Evolutionary conservation across 345 rosid genomes (phyloP), one percentile per base, ranked within the genome.

Genomic region (Mercurialis annua): DNA sequence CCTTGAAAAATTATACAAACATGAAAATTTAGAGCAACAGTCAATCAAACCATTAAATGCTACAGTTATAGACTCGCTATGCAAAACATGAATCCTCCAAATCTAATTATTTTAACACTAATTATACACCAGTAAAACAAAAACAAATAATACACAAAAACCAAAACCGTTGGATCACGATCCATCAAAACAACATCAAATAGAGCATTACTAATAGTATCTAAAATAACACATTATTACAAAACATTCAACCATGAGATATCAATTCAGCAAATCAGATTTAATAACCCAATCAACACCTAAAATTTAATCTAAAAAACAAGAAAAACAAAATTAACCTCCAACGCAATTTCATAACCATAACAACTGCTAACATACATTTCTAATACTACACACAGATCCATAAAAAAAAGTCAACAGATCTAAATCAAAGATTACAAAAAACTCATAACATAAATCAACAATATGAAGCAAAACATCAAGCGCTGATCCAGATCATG

Each of bases 331-430:
- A 34, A 36, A 36, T 36, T 9, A 36, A 36, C 40, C 5, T 4
- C 4, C 4, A 4, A 3, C 40, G 9, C 40, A 9, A 36, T 36
- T 36, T 36, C 40, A 36, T 9, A 36, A 36, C 40, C 4, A 36
- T 9, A 36, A 36, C 5, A 36, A 9, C 40, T 3, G 40, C 1
- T 21, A 26, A 38, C 15, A 60, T 21, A 9, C 31, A 60, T 38
- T 1, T 21, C 23, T 38, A 14, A 9, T 10, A 46, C 30, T 24
- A 59, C 23, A 51, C 29, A 52, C 46, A 33, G 33, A 52, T 62
- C 62, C 26, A 5, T 43, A 30, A 8, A 20, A 53, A 53, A 57
- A 63, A 71, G 55, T 33, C 62, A 47, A 34, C 60, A 14, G 40
- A 64, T 55, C 40, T 4, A 48, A 52, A 52, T 36, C 26, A 18